A percentile compares a stretch with the other conserved stretches of the same genome.
phyloP scores from a whole-genome alignment of 2,329 filamentous ascomycete species.

The Orbilia brochopaga region DNA sequence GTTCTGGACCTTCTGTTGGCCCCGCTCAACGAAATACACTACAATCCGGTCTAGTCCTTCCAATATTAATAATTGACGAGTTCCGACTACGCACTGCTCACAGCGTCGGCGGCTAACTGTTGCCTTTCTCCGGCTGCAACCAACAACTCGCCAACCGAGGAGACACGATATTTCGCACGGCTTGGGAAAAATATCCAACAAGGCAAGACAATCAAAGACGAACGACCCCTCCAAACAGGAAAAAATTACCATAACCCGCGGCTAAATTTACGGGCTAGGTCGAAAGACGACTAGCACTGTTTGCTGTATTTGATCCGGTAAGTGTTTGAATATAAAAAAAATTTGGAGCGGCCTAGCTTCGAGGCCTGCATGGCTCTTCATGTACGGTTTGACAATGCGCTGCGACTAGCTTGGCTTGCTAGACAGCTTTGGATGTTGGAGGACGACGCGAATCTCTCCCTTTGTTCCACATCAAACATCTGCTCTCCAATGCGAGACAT shows the following conservation, averaged over 20 bases:
- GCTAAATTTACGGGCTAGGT: slow-evolving; percentile 45
- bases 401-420: slow-evolving; percentile 47
- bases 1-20: not conserved
- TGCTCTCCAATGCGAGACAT: slow-evolving; percentile 35
- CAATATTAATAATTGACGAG: too few relatives aligned
- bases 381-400: slow-evolving; percentile 48
- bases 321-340: slow-evolving; percentile 46
- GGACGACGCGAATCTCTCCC: slow-evolving; percentile 33
- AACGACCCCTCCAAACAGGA: slow-evolving; percentile 5
- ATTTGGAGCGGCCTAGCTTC: slow-evolving; percentile 38
- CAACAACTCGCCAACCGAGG: slow-evolving; percentile 1
- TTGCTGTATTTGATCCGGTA: slow-evolving; percentile 17
- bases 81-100: too few relatives aligned
- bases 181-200: not conserved
- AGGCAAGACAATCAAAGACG: not conserved
- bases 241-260: slow-evolving; percentile 33
- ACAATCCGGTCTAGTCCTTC: too few relatives aligned
- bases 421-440: slow-evolving; percentile 49
- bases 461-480: slow-evolving; percentile 44
- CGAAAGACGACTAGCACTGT: slow-evolving; percentile 31
- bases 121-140: not conserved
- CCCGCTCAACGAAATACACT: too few relatives aligned
- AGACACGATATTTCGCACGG: not conserved
- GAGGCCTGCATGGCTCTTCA: slow-evolving; percentile 20
- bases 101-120: not conserved